Conservation (phyloP, 306 rosid genomes). For the Prunus campanulata region DNA sequence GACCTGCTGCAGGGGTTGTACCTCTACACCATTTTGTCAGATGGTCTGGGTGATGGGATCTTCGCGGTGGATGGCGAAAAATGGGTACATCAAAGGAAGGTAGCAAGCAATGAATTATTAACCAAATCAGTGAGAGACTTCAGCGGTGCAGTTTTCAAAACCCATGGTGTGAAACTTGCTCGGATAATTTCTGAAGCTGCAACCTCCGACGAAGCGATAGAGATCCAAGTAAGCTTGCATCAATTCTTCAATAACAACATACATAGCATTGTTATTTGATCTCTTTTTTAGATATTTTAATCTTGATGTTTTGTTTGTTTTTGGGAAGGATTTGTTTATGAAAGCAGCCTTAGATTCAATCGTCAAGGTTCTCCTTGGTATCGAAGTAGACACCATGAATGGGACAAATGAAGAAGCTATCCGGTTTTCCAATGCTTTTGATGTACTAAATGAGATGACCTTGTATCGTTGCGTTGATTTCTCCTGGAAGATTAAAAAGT, state of each 20-base stretch:
- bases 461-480: constrained; percentile 24
- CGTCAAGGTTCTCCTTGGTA: constrained; percentile 24
- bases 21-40: constrained; percentile 22
- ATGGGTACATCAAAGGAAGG: constrained; percentile 34
- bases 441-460: constrained; percentile 18
- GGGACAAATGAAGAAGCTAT: constrained; percentile 1
- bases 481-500: constrained; percentile 16
- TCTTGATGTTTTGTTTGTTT: background rate
- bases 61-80: constrained; percentile 34
- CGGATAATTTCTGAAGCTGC: constrained; percentile 28
- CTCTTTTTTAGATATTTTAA: background rate
- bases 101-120: constrained; percentile 34
- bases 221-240: constrained; percentile 25
- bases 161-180: constrained; percentile 19
- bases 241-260: background rate
- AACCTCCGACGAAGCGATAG: background rate
- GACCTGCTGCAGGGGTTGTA: constrained; percentile 13
- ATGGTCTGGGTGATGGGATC: constrained; percentile 20
- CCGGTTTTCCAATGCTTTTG: constrained; percentile 25
- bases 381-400: constrained; percentile 24
- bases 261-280: background rate
- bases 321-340: constrained; percentile 29
- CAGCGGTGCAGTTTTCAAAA: constrained; percentile 26
- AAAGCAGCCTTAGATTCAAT: constrained; percentile 33
- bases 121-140: constrained; percentile 29